Conservation (phyloP, 306 rosid genomes). For the Alnus glutinosa region DNA sequence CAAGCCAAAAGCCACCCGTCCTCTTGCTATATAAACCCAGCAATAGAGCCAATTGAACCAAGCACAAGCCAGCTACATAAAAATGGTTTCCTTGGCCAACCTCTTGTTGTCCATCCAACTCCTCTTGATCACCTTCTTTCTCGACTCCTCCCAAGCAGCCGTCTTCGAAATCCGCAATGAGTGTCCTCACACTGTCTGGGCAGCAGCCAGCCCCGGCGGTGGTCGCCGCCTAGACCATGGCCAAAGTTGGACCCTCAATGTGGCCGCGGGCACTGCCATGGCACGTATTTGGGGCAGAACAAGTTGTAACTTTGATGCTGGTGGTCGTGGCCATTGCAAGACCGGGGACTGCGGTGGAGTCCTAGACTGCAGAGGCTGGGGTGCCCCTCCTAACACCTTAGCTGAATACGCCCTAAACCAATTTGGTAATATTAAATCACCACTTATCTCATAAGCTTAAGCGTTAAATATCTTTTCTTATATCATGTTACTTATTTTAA, state of each 20-base stretch:
- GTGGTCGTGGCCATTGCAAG: not conserved
- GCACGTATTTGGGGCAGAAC: not conserved
- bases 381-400: slow-evolving; percentile 29
- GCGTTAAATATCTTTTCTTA: too few relatives aligned
- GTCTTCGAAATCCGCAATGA: not conserved
- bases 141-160: not conserved
- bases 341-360: not conserved
- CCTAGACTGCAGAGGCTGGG: not conserved
- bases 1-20: not conserved
- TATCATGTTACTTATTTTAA: too few relatives aligned
- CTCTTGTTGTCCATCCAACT: not conserved
- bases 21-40: not conserved
- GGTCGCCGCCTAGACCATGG: not conserved
- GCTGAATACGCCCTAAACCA: slow-evolving; percentile 23
- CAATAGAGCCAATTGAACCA: not conserved
- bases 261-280: not conserved
- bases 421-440: not conserved
- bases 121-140: not conserved
- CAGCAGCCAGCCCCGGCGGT: not conserved
- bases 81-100: not conserved
- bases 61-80: not conserved
- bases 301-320: not conserved
- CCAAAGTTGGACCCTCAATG: not conserved
- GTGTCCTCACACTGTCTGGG: not conserved
- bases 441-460: too few relatives aligned